Conservation (phyloP, 1,139 yeast species). For the Debaryomycetaceae sp. region DNA sequence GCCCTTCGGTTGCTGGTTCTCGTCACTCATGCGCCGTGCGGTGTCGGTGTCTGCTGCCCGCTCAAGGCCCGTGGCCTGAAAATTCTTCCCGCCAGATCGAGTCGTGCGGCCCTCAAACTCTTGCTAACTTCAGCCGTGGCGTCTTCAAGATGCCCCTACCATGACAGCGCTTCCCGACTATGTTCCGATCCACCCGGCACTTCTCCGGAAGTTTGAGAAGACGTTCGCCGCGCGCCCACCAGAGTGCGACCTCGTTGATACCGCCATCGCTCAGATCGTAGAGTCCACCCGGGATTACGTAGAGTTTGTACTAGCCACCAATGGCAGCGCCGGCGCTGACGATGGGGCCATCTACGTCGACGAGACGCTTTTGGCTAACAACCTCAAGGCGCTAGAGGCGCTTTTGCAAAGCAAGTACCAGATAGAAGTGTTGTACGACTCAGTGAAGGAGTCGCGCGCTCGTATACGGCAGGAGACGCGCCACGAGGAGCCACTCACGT, state of each 20-base stretch:
- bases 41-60: background rate
- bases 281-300: conserved; percentile 8
- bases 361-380: conserved; percentile 4
- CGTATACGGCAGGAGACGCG: conserved; percentile 8
- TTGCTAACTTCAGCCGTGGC: too few relatives aligned
- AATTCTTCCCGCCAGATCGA: conserved; percentile 1
- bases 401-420: conserved; percentile 6
- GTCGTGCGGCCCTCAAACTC: conserved; percentile 1
- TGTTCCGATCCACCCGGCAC: conserved; percentile 9
- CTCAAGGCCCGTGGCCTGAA: conserved; percentile 1
- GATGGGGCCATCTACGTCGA: conserved; percentile 6
- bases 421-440: conserved; percentile 4
- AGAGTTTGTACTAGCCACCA: conserved; percentile 7
- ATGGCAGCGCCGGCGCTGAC: background rate
- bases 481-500: conserved; percentile 8
- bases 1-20: conserved; percentile 5
- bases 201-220: conserved; percentile 9
- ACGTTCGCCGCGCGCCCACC: conserved; percentile 7
- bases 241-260: conserved; percentile 4
- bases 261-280: conserved; percentile 6
- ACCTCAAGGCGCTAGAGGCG: conserved; percentile 5
- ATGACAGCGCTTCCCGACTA: conserved; percentile 9
- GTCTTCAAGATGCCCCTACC: too few relatives aligned
- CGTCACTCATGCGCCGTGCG: conserved; percentile 1
- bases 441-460: conserved; percentile 6